phyloP scores from a whole-genome alignment of 2,329 filamentous ascomycete species.

The Fusarium solani-melongenae region DNA sequence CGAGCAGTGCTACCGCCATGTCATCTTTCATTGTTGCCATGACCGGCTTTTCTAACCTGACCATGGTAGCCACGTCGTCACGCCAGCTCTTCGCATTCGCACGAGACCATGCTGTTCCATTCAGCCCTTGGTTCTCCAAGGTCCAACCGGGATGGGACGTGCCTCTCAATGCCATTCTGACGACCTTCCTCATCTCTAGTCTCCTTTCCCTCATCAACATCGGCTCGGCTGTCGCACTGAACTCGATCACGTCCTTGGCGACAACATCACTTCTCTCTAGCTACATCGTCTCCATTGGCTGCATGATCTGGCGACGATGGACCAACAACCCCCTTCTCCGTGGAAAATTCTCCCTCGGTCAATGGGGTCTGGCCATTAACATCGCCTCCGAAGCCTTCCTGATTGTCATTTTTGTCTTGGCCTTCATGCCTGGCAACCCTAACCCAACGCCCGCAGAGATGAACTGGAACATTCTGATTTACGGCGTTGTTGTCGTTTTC shows the following conservation, averaged over 20 bases:
- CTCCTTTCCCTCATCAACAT: slow-evolving; percentile 37
- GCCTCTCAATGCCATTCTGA: slow-evolving; percentile 33
- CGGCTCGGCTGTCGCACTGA: slow-evolving; percentile 30
- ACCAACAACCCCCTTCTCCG: slow-evolving; percentile 20
- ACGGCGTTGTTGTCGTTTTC: slow-evolving; percentile 7
- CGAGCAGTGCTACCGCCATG: slow-evolving; percentile 31
- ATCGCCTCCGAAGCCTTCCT: slow-evolving; percentile 33
- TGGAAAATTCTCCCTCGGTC: slow-evolving; percentile 30
- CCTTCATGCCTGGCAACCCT: slow-evolving; percentile 36
- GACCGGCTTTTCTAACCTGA: slow-evolving; percentile 37
- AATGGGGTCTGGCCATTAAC: slow-evolving; percentile 33
- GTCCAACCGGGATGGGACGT: slow-evolving; percentile 33
- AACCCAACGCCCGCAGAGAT: slow-evolving; percentile 26
- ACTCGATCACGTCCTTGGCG: slow-evolving; percentile 33
- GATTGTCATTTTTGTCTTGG: slow-evolving; percentile 31
- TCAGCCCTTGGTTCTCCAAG: slow-evolving; percentile 35
- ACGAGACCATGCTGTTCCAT: slow-evolving; percentile 35
- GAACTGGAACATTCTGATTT: slow-evolving; percentile 40
- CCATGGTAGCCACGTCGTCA: slow-evolving; percentile 35
- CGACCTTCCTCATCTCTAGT: slow-evolving; percentile 31
- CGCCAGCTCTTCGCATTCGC: slow-evolving; percentile 39
- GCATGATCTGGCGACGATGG: slow-evolving; percentile 38
- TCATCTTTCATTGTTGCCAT: slow-evolving; percentile 34
- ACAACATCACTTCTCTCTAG: slow-evolving; percentile 35
- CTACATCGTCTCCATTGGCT: slow-evolving; percentile 37